A percentile compares a stretch with the other conserved stretches of the same genome.
Evolutionary conservation across 768 basidiomycete genomes (phyloP).

Genomic region (Tricholoma hemisulphureum): DNA sequence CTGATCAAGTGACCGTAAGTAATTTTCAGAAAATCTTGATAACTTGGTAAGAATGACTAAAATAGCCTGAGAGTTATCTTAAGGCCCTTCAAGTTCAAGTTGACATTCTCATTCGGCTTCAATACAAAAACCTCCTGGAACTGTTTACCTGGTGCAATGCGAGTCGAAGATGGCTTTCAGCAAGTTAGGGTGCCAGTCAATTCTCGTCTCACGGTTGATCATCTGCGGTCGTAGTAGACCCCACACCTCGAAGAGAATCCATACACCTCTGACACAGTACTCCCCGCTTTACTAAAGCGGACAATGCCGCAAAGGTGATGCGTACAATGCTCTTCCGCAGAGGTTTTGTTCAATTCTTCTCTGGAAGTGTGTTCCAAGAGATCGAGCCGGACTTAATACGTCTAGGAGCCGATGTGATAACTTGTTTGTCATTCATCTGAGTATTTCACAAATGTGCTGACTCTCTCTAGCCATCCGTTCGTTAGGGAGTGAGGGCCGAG

Average conservation of each 20-base stretch:
- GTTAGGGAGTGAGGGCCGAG: conserved; percentile 42
- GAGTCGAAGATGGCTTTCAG: conserved; percentile 67
- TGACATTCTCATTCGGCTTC: background rate
- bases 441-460: background rate
- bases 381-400: conserved; percentile 61
- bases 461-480: conserved; percentile 48
- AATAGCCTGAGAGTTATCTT: too few species aligned
- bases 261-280: conserved; percentile 58
- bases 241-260: conserved; percentile 59
- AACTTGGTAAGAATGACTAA: too few species aligned
- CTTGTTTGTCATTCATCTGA: conserved; percentile 35
- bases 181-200: conserved; percentile 33
- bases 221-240: conserved; percentile 32
- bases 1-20: too few species aligned
- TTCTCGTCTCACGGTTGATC: background rate
- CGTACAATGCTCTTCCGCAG: background rate
- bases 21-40: too few species aligned
- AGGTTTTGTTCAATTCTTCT: background rate
- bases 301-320: conserved; percentile 47
- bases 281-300: conserved; percentile 60
- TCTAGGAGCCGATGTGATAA: conserved; percentile 55
- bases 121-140: background rate
- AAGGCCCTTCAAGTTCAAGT: too few species aligned
- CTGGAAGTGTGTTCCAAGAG: conserved; percentile 41
- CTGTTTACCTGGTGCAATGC: conserved; percentile 39